Conservation (phyloP, 2,329 filamentous ascomycete species). For the Cladosporium sp. region DNA sequence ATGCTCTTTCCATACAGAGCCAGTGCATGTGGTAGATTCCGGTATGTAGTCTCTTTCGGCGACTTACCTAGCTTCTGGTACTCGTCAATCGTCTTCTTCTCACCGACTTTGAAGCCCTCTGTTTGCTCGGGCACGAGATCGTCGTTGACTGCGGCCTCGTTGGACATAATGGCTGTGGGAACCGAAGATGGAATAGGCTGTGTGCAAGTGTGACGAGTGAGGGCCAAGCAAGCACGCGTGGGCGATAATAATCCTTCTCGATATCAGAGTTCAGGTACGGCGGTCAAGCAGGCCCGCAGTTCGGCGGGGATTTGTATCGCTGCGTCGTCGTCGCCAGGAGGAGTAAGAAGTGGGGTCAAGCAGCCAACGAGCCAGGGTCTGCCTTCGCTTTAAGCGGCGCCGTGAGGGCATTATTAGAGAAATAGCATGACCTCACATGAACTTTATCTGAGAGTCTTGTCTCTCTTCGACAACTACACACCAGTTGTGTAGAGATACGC, state of each 20-base stretch:
- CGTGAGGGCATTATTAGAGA: background rate
- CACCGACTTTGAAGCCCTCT: conserved; percentile 95
- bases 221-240: background rate
- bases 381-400: background rate
- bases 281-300: background rate
- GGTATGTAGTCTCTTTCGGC: background rate
- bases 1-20: background rate
- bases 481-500: background rate
- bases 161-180: conserved; percentile 9
- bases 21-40: background rate
- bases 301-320: background rate
- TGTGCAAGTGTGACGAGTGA: background rate
- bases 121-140: conserved; percentile 49
- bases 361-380: background rate
- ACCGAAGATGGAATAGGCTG: background rate
- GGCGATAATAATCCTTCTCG: background rate
- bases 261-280: background rate
- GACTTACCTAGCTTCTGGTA: conserved; percentile 75
- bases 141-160: conserved; percentile 13
- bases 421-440: conserved; percentile 15
- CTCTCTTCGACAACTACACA: background rate
- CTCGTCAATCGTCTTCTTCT: conserved; percentile 97
- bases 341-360: background rate
- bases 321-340: background rate
- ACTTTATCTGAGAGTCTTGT: background rate